Conservation (phyloP, 805 yeast genomes). For the Nakazawaea siamensis region DNA sequence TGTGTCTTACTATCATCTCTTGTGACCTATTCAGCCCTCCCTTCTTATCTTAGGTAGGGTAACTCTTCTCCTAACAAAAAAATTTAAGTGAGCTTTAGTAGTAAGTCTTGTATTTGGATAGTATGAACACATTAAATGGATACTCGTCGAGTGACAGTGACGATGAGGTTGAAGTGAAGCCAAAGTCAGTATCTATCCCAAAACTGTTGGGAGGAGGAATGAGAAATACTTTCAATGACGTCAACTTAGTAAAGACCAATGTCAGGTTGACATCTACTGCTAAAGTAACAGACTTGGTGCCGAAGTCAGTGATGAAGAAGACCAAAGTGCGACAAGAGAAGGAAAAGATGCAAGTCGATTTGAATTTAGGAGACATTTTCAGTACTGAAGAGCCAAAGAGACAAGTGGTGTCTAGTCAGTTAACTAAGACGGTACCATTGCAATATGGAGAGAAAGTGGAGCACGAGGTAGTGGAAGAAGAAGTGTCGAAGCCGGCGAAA, state of each 20-base stretch:
- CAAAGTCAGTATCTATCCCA: neutral
- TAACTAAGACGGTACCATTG: too few species aligned
- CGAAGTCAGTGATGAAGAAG: conserved; percentile 10
- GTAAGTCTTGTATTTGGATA: too few species aligned
- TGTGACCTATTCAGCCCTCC: too few species aligned
- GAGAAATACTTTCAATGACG: neutral
- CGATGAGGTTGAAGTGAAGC: neutral
- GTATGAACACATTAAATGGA: neutral
- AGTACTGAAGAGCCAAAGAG: too few species aligned
- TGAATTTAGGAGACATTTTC: conserved; percentile 1
- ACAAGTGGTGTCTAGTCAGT: too few species aligned
- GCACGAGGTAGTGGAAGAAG: neutral
- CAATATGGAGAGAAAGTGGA: neutral
- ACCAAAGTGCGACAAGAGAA: conserved; percentile 1
- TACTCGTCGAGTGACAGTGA: conserved; percentile 4
- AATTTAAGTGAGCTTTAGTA: too few species aligned
- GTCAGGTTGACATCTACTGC: neutral
- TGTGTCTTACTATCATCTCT: too few species aligned
- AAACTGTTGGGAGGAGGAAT: neutral
- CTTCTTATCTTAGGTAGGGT: too few species aligned
- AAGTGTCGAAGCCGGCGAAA: conserved; percentile 1
- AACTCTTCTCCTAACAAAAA: too few species aligned
- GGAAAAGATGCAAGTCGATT: neutral
- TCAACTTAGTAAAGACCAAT: too few species aligned
- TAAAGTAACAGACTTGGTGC: conserved; percentile 14